Conservation (phyloP, 1,284 basidiomycete genomes). For the Microstroma glucosiphilum region DNA sequence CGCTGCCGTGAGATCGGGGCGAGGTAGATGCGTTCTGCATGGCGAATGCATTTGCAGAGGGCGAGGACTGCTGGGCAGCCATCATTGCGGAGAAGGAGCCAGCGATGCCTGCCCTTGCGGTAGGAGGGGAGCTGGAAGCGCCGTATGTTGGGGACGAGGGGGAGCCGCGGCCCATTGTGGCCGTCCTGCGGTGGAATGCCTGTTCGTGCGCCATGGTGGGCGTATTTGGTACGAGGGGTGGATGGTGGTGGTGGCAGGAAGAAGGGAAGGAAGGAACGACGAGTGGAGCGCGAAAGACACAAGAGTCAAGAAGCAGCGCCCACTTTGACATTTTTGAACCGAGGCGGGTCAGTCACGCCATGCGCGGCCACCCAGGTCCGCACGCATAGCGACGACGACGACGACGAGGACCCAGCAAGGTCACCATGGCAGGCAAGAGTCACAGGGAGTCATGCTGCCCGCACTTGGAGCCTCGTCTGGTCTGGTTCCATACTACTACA, state of each 20-base stretch:
- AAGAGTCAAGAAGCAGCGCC: no score
- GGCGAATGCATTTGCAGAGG: constrained; percentile 19
- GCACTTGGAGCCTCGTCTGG: no score
- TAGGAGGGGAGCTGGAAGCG: constrained; percentile 34
- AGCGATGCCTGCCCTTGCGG: constrained; percentile 14
- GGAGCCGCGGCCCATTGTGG: not conserved
- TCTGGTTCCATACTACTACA: no score
- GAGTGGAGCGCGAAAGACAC: no score
- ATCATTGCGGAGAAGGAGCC: constrained; percentile 44
- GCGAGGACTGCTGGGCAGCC: constrained; percentile 27
- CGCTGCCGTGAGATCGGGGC: constrained; percentile 20
- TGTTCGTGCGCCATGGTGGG: constrained; percentile 22
- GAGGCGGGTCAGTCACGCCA: no score
- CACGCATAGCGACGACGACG: no score
- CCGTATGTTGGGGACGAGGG: constrained; percentile 11
- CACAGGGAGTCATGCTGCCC: no score
- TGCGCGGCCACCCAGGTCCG: no score
- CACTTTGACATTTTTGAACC: no score
- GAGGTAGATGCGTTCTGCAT: constrained; percentile 24
- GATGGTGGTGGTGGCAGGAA: not conserved
- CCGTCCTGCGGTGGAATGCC: constrained; percentile 30
- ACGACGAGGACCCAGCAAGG: no score
- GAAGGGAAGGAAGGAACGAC: not conserved
- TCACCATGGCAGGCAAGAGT: no score
- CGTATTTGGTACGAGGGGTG: not conserved